A percentile compares a stretch with the other conserved stretches of the same genome.
phyloP scores from a whole-genome alignment of 306 rosid species.

The Gillenia trifoliata region DNA sequence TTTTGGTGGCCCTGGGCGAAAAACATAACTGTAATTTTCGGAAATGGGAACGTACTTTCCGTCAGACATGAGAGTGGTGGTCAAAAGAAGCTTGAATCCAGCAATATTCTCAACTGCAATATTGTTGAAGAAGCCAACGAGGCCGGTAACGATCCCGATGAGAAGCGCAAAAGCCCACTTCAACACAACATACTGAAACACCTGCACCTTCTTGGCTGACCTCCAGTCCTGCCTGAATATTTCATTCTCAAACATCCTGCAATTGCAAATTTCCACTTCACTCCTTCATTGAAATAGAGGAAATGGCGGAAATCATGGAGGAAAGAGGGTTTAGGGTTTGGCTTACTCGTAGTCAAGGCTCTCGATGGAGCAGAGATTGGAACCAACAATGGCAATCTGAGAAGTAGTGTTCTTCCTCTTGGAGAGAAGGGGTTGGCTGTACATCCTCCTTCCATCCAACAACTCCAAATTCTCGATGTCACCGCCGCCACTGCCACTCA shows the following conservation, averaged over 20 bases:
- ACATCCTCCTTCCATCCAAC: not conserved
- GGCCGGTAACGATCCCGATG: slow-evolving; percentile 65
- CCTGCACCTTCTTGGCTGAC: slow-evolving; percentile 44
- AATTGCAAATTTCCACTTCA: not conserved
- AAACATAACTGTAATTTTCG: too few species aligned
- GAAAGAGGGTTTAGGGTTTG: not conserved
- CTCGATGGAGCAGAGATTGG: slow-evolving; percentile 67
- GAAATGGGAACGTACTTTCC: slow-evolving; percentile 26
- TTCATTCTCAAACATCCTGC: slow-evolving; percentile 75
- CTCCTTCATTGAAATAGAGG: not conserved
- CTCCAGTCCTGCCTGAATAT: slow-evolving; percentile 81
- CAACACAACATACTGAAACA: slow-evolving; percentile 48
- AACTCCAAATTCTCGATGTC: slow-evolving; percentile 9
- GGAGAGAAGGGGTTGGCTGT: slow-evolving; percentile 43
- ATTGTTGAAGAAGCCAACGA: slow-evolving; percentile 66
- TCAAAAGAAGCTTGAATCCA: slow-evolving; percentile 60
- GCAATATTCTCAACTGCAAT: slow-evolving; percentile 80
- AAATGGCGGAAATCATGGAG: not conserved
- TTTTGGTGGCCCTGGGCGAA: too few species aligned
- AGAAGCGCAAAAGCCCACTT: slow-evolving; percentile 75
- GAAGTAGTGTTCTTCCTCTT: slow-evolving; percentile 65
- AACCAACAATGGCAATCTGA: slow-evolving; percentile 69
- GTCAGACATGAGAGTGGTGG: slow-evolving; percentile 52
- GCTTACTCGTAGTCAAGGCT: slow-evolving; percentile 81
- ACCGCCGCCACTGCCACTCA: too few species aligned